Evolutionary conservation across 495 filamentous ascomycete species (phyloP).

Genomic region (Neurospora sp.): DNA sequence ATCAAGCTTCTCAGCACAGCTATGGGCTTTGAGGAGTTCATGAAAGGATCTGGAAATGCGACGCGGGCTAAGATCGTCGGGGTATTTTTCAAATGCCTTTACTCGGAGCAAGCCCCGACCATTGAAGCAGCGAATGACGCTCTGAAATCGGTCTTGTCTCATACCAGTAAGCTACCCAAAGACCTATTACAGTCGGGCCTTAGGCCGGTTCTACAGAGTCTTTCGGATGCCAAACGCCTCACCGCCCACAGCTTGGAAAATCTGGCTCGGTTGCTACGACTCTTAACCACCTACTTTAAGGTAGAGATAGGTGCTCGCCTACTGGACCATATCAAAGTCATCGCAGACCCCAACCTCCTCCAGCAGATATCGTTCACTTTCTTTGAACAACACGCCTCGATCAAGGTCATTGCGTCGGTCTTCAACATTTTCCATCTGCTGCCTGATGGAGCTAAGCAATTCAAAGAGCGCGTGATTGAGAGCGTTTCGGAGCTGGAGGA

Average conservation of each 20-base stretch:
- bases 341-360: conserved; percentile 68
- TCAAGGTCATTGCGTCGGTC: conserved; percentile 87
- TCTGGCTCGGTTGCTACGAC: conserved; percentile 72
- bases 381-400: conserved; percentile 79
- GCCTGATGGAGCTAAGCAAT: conserved; percentile 76
- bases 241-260: conserved; percentile 87
- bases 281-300: conserved; percentile 98
- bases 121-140: conserved; percentile 91
- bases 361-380: conserved; percentile 90
- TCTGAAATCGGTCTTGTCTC: conserved; percentile 70
- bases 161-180: conserved; percentile 87
- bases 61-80: conserved; percentile 79
- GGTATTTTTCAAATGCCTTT: conserved; percentile 95
- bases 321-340: conserved; percentile 82
- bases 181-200: conserved; percentile 91
- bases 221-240: conserved; percentile 86
- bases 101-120: conserved; percentile 80
- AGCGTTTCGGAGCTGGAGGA: conserved; percentile 82
- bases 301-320: conserved; percentile 90
- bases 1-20: conserved; percentile 87
- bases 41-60: conserved; percentile 52
- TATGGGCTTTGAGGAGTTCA: conserved; percentile 84
- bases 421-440: conserved; percentile 95
- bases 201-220: conserved; percentile 86
- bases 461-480: conserved; percentile 80